Percentiles rank a stretch among this genome's conserved stretches.
Conservation (phyloP, 768 basidiomycete genomes). For the Mycena kentingensis region DNA sequence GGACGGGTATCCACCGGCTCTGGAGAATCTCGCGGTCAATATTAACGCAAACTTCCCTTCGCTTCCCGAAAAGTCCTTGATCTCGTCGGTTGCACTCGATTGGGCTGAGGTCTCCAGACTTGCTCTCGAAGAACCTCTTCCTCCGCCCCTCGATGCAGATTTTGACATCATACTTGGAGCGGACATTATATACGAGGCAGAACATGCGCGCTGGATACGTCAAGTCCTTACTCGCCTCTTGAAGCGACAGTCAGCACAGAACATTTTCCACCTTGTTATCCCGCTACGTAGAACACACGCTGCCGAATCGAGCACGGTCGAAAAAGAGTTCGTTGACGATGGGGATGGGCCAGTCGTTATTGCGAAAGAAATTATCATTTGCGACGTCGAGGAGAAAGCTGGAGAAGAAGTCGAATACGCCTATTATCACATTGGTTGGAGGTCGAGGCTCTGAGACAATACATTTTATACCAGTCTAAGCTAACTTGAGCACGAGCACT, state of each 20-base stretch:
- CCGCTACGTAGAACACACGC: conserved; percentile 69
- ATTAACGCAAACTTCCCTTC: conserved; percentile 54
- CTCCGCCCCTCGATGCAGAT: conserved; percentile 34
- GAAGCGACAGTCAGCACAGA: conserved; percentile 25
- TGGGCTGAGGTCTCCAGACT: conserved; percentile 50
- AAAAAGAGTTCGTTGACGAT: conserved; percentile 48
- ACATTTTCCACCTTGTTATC: conserved; percentile 72
- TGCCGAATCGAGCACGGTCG: conserved; percentile 59
- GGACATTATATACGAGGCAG: conserved; percentile 78
- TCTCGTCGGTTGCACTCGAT: conserved; percentile 45
- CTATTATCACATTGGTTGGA: conserved; percentile 76
- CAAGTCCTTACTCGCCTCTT: conserved; percentile 57
- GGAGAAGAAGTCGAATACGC: conserved; percentile 65
- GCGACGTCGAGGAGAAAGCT: conserved; percentile 47
- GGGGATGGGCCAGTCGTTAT: conserved; percentile 47
- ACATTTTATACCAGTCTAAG: conserved; percentile 20
- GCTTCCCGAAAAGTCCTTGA: not conserved
- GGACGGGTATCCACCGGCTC: conserved; percentile 75
- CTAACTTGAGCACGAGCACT: conserved; percentile 94
- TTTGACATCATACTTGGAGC: conserved; percentile 80
- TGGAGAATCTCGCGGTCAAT: conserved; percentile 69
- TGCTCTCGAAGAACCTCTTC: not conserved
- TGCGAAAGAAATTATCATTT: conserved; percentile 54
- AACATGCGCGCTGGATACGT: conserved; percentile 73
- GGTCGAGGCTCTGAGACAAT: not conserved